phyloP scores from a whole-genome alignment of 768 basidiomycete species.

The Termitomyces sp. region DNA sequence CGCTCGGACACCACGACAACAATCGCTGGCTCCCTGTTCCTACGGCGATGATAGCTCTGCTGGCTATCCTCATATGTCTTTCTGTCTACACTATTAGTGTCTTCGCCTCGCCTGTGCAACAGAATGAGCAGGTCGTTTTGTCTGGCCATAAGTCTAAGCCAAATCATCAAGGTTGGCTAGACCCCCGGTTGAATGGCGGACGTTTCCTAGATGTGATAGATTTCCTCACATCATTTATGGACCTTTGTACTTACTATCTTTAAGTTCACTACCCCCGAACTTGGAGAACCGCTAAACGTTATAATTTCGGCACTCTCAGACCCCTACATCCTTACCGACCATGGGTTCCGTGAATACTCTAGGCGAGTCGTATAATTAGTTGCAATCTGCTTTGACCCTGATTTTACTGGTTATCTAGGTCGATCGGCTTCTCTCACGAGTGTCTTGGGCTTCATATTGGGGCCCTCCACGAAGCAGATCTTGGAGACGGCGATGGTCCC shows the following conservation, averaged over 20 bases:
- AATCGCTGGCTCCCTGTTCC: neutral
- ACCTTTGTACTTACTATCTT: slow-evolving; percentile 1
- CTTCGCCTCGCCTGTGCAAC: slow-evolving; percentile 10
- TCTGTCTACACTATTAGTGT: neutral
- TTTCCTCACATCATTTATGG: neutral
- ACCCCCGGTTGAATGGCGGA: slow-evolving; percentile 73
- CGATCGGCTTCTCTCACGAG: slow-evolving; percentile 78
- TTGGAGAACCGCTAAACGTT: slow-evolving; percentile 81
- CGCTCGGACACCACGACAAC: neutral
- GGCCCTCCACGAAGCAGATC: slow-evolving; percentile 68
- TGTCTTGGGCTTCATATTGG: slow-evolving; percentile 80
- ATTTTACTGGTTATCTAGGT: slow-evolving; percentile 33
- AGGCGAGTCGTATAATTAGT: slow-evolving; percentile 39
- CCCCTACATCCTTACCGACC: slow-evolving; percentile 72
- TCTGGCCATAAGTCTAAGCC: neutral
- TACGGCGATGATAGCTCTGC: neutral
- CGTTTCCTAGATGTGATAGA: slow-evolving; percentile 66
- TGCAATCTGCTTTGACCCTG: neutral
- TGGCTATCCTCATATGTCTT: slow-evolving; percentile 1
- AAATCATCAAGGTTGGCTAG: slow-evolving; percentile 40
- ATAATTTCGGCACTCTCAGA: slow-evolving; percentile 79
- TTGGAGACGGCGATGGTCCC: slow-evolving; percentile 77
- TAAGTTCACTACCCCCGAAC: slow-evolving; percentile 59
- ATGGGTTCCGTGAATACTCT: slow-evolving; percentile 64
- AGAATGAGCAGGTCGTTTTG: slow-evolving; percentile 9